Base-by-base conservation (phyloP, 2,329 filamentous ascomycete species). In the Monilinia fructicola region DNA sequence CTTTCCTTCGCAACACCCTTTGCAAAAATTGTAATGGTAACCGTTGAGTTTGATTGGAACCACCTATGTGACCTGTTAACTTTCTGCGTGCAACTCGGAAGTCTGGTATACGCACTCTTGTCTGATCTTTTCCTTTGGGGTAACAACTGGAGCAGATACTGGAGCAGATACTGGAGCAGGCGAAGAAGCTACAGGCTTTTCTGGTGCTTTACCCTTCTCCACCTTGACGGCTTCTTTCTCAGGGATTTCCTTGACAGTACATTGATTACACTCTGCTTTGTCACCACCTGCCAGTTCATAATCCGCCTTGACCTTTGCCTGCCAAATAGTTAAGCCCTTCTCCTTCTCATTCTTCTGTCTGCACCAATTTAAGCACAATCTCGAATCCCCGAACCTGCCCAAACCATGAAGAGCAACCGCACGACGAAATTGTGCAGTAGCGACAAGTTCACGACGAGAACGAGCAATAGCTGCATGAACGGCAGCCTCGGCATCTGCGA, bases 381-480 rank as follows among this genome's bases (percentile, higher is more conserved):
- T 84, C 0, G 93, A 89, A 78, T 97, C 90, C 4, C 89, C 92
- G 72, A 87, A 92, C 64, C 86, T 83, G 44, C 85, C 86, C 52
- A 93, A 80, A 59, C 88, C 85, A 77, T 87, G 90, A 35, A 94
- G 82, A 14, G 90, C 85, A 16, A 96, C 86, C 6, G 87, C 90
- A 48, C 94, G 87, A 72, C 93, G 87, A 73, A 95, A 86, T 74
- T 97, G 92, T 1, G 91, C 89, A n/a, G 92, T 86, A 55, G 88
- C 83, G 77, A 97, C 92, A 40, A 90, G 83, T 70, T 92, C 87
- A 61, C 90, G 87, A 73, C 89, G 90, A 42, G 85, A 90, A 52
- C 94, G 89, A 69, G 89, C 83, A 35, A 80, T 80, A 3, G 88
- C 89, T 4, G 83, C 79, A 48, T 83, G 78, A 64, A 90, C 84